Conservation (phyloP, 345 rosid species). For the Garcia nutans region DNA sequence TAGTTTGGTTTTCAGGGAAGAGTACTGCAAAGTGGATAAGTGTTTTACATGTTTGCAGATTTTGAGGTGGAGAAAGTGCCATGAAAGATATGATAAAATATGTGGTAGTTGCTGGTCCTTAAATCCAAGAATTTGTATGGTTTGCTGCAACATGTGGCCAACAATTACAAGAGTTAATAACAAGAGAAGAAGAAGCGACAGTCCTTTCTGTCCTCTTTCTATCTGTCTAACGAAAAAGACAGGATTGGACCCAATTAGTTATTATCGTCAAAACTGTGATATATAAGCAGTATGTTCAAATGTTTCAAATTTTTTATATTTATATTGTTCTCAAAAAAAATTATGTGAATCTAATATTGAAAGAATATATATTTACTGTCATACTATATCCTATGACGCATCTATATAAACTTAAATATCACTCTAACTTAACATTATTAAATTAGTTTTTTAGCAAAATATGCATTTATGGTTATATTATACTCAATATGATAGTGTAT, state of each 20-base stretch:
- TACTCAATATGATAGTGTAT: too few relatives aligned
- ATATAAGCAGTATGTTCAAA: too few relatives aligned
- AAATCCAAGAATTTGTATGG: slow-evolving; percentile 6
- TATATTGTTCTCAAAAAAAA: too few relatives aligned
- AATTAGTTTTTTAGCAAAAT: too few relatives aligned
- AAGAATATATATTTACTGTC: too few relatives aligned
- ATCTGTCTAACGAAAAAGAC: slow-evolving; percentile 12
- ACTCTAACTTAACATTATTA: too few relatives aligned
- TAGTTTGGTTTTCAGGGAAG: background rate
- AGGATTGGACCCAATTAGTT: slow-evolving; percentile 13
- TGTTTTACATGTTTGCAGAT: background rate
- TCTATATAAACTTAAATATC: too few relatives aligned
- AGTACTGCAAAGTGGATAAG: slow-evolving; percentile 18
- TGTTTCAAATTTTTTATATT: too few relatives aligned
- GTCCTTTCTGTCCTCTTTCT: slow-evolving; percentile 8
- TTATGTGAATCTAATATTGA: too few relatives aligned
- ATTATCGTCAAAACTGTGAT: background rate
- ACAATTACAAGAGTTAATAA: slow-evolving; percentile 25
- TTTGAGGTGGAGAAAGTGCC: slow-evolving; percentile 29
- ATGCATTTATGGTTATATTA: too few relatives aligned
- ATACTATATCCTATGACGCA: too few relatives aligned
- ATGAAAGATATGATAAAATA: background rate
- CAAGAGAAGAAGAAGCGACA: slow-evolving; percentile 9
- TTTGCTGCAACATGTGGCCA: slow-evolving; percentile 25
- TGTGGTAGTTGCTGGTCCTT: slow-evolving; percentile 27